Evolutionary conservation across 805 yeast genomes (phyloP), one percentile per base, ranked within the genome.

Genomic region (Scheffersomyces coipomensis): DNA sequence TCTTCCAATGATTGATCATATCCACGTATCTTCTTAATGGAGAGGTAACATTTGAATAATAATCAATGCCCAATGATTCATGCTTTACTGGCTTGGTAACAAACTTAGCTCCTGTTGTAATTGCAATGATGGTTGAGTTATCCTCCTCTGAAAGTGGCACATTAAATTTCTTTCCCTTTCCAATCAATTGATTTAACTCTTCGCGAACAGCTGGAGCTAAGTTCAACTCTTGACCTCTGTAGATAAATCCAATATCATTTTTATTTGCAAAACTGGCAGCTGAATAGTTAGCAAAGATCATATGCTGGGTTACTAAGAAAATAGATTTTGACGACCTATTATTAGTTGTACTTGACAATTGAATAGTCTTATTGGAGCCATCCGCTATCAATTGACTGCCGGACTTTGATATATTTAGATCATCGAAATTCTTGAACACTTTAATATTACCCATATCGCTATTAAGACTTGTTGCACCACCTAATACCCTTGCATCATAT

Each of bases 21-120:
- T 91, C 98, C 5, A 85, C 81, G 48, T 77, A 85, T 47, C 98
- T 69, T 56, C 98, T 72, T 46, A 93, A 66, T 2, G 99, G 98
- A 0, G 97, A 89, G 0, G 98, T 90, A 7, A 86, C 83, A 15
- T 88, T 85, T 4, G 84, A 71, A 52, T 90, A 88, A 5, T 64
- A 56, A 0, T 62, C 57, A 7, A 86, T 60, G 3, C 90, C 95
- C 19, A 88, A 60, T 46, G 85, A 77, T 17, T 70, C 66, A 60
- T 89, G 97, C 1, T 51, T 53, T 0, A 49, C 45, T 0, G 85
- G 76, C 1, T 41, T 35, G 0, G 75, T 58, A 2, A 79, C 64
- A 33, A 76, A 70, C 26, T 65, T 67, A 3, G 91, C 83, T 15
- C 79, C 66, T 2, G 76, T 73, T 49, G 81, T 55, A 24, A 76